phyloP scores from a whole-genome alignment of 1,284 basidiomycete genomes.

The Naganishia albida region DNA sequence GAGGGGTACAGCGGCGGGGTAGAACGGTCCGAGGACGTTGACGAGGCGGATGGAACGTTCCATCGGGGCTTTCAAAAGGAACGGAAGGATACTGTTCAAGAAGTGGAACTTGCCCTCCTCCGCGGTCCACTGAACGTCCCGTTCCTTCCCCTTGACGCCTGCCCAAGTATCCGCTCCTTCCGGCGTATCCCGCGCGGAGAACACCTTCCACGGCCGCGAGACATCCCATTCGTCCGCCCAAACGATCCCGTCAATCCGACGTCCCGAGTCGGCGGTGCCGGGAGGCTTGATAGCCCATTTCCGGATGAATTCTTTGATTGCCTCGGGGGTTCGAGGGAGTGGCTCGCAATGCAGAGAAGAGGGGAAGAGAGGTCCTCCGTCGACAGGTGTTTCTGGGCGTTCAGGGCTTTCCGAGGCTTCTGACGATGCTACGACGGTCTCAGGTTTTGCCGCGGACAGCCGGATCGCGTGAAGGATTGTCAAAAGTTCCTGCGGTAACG shows the following conservation, averaged over 20 bases:
- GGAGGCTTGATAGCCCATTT: constrained; percentile 44
- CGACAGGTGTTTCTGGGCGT: not conserved
- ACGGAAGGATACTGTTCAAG: constrained; percentile 72
- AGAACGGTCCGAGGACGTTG: constrained; percentile 78
- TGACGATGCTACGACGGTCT: not conserved
- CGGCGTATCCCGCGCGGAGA: not conserved
- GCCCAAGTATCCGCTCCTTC: constrained; percentile 15
- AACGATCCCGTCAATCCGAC: constrained; percentile 52
- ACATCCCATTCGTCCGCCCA: constrained; percentile 51
- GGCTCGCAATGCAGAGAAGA: constrained; percentile 50
- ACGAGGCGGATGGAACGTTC: constrained; percentile 82
- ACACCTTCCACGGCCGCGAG: constrained; percentile 25
- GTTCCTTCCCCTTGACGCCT: not conserved
- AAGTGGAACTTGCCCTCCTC: constrained; percentile 63
- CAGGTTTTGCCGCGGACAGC: constrained; percentile 37
- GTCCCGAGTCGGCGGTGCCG: constrained; percentile 44
- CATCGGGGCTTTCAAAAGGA: constrained; percentile 71
- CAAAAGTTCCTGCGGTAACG: constrained; percentile 46
- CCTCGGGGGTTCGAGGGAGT: constrained; percentile 44
- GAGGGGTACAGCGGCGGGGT: constrained; percentile 67
- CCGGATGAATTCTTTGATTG: constrained; percentile 46
- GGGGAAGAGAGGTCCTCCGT: constrained; percentile 35
- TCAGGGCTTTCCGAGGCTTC: not conserved
- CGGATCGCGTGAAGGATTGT: constrained; percentile 51
- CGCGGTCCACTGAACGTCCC: constrained; percentile 41